phyloP scores from a whole-genome alignment of 495 filamentous ascomycete species.

The Tuber brumale region DNA sequence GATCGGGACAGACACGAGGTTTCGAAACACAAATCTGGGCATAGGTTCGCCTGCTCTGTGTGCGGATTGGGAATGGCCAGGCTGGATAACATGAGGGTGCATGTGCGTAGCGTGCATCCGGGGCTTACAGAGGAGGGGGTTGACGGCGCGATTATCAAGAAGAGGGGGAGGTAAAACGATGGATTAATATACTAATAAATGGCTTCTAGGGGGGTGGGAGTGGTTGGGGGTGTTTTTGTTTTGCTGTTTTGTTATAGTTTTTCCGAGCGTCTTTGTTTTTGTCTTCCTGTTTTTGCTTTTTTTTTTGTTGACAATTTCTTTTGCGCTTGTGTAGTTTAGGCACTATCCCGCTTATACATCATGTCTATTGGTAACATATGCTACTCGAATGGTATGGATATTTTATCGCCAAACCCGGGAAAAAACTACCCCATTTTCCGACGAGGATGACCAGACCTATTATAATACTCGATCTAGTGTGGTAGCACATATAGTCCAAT shows the following conservation, averaged over 20 bases:
- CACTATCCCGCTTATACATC: not conserved
- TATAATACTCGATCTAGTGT: not conserved
- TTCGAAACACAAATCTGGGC: constrained; percentile 13
- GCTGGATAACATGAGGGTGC: constrained; percentile 22
- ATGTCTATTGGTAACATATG: not conserved
- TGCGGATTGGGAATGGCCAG: constrained; percentile 12
- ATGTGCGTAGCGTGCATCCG: constrained; percentile 9
- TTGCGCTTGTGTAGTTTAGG: not conserved
- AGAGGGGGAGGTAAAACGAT: not conserved
- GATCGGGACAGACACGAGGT: constrained; percentile 31
- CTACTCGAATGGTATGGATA: not conserved
- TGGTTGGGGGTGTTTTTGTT: not conserved
- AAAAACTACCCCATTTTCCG: not conserved
- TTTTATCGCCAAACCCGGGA: not conserved
- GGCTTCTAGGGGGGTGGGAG: not conserved
- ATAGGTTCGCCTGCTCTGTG: constrained; percentile 5
- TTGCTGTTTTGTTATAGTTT: not conserved
- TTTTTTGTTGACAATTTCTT: not conserved
- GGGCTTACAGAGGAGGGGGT: not conserved
- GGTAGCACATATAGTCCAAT: not conserved
- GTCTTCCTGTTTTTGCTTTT: not conserved
- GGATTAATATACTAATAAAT: not conserved
- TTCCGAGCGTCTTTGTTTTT: not conserved
- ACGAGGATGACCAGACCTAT: not conserved
- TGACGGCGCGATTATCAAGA: not conserved